Evolutionary conservation across 192 early-diverging fungal genomes (phyloP).

Genomic region (Coemansia sp.): DNA sequence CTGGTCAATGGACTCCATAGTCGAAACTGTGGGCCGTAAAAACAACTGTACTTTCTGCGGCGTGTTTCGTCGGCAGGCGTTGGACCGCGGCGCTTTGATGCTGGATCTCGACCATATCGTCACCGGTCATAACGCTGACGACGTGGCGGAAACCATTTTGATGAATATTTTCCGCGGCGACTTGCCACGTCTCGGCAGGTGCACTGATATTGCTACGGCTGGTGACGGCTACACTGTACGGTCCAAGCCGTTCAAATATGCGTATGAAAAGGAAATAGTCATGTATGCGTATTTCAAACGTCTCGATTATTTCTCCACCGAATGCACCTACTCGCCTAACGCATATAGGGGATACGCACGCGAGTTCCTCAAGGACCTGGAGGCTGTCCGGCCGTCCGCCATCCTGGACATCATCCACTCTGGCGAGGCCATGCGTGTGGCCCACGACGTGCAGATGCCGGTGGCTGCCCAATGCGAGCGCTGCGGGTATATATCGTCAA

Average conservation of each 20-base stretch:
- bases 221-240: conserved; percentile 75
- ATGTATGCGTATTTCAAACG: conserved; percentile 98
- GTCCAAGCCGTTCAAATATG: conserved; percentile 98
- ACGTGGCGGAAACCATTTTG: conserved; percentile 96
- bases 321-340: conserved; percentile 97
- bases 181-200: conserved; percentile 83
- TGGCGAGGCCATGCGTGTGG: conserved; percentile 83
- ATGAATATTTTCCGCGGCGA: conserved; percentile 99
- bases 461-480: conserved; percentile 68
- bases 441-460: conserved; percentile 64
- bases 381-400: conserved; percentile 79
- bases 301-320: conserved; percentile 97
- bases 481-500: conserved; percentile 94
- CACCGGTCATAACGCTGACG: conserved; percentile 98
- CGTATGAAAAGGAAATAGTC: conserved; percentile 99
- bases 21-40: conserved; percentile 89
- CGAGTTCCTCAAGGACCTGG: conserved; percentile 93
- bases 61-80: conserved; percentile 94
- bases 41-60: conserved; percentile 99
- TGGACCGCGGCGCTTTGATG: conserved; percentile 91
- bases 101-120: conserved; percentile 93
- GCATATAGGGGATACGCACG: conserved; percentile 95
- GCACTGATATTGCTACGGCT: conserved; percentile 86
- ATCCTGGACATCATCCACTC: conserved; percentile 97
- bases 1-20: conserved; percentile 99